Evolutionary conservation across 2,329 filamentous ascomycete genomes (phyloP), one percentile per base, ranked within the genome.

Genomic region (Arthrobotrys entomopaga): DNA sequence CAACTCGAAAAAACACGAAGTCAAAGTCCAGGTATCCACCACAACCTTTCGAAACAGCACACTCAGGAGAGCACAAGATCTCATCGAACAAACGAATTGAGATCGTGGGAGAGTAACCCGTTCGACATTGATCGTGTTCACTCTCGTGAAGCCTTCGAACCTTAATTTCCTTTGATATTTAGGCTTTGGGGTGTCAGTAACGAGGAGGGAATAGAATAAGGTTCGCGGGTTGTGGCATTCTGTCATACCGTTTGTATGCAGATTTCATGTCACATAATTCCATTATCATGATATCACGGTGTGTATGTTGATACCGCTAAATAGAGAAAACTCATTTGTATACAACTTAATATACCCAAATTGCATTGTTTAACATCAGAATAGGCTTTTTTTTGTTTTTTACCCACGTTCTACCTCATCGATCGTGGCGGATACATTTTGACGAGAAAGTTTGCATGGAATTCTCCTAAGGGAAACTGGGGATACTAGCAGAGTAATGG

Each of bases 41-140:
- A 59, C 13, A n/a, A 22, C 7, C 42, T 72, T n/a, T 38, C 34
- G 13, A 42, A 53, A 26, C 40, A 72, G 19, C 52, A 15, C 13
- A 72, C 66, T 2, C 46, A 48, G 24, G 53, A 53, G n/a, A 72
- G 52, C 26, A 42, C 38, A 8, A 15, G 22, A 43, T 61, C 50
- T 26, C 59, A 65, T 3, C 52, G 42, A 26, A 24, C 22, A n/a
- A 15, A 57, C 19, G 52, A 50, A 15, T 11, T 64, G 38, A 43
- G 29, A 19, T n/a, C 24, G 6, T 72, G 66, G 43, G 59, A 59
- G 11, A 72, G 53, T 20, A 72, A 65, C 42, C 59, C 66, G n/a
- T 72, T 65, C 43, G 48, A 65, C 46, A 54, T 72, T 13, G 66
- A 72, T 22, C 52, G 66, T n/a, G 66, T 60, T 15, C 52, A 72